Conservation (phyloP, 352 stramenopile genomes). For the Phytophthora hybrid region DNA sequence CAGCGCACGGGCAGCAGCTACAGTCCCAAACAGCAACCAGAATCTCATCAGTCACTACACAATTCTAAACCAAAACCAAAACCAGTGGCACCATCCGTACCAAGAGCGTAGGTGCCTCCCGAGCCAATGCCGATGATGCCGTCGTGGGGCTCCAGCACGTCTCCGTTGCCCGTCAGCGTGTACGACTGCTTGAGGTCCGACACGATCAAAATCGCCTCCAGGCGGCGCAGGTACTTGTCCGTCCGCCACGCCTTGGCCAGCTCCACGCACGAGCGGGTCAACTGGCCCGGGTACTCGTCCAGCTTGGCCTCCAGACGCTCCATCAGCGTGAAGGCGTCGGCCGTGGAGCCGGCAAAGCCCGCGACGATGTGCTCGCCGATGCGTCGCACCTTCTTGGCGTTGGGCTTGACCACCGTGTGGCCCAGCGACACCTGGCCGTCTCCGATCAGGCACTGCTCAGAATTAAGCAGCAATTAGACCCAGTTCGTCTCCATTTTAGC, state of each 20-base stretch:
- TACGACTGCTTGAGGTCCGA: conserved; percentile 96
- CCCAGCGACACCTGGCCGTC: conserved; percentile 98
- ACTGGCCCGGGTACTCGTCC: conserved; percentile 98
- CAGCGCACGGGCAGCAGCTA: conserved; percentile 95
- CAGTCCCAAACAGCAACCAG: conserved; percentile 15
- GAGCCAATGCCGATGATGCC: conserved; percentile 97
- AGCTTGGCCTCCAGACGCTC: conserved; percentile 98
- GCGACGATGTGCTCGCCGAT: conserved; percentile 96
- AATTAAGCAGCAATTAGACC: conserved; percentile 1
- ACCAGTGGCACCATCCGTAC: conserved; percentile 48
- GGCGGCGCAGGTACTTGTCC: conserved; percentile 97
- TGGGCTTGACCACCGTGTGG: conserved; percentile 96
- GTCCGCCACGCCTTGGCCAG: conserved; percentile 99
- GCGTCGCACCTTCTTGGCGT: conserved; percentile 97
- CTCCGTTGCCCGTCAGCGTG: conserved; percentile 98
- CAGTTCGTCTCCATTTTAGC: not conserved
- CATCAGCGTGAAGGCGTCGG: conserved; percentile 98
- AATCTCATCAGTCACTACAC: not conserved
- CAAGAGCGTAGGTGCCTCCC: conserved; percentile 93
- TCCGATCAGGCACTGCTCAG: conserved; percentile 92
- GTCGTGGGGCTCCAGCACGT: conserved; percentile 97
- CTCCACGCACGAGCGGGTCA: conserved; percentile 97
- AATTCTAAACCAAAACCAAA: not conserved
- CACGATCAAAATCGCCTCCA: conserved; percentile 96
- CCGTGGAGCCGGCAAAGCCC: conserved; percentile 97